Conservation (phyloP, 371 early-diverging fungal species). For the Dinochytrium kinnereticum region DNA sequence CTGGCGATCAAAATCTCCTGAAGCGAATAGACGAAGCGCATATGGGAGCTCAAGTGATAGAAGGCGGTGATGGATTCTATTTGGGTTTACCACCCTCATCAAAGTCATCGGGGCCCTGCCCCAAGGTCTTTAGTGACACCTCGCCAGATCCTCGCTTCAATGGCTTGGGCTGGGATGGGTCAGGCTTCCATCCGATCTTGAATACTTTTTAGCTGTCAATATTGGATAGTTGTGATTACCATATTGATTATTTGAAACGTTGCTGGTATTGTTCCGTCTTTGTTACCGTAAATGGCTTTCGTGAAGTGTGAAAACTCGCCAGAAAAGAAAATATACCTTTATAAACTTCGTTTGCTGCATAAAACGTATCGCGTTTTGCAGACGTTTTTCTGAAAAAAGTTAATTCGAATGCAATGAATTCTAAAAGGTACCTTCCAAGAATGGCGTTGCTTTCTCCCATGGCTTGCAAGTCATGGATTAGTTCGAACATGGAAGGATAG, state of each 20-base stretch:
- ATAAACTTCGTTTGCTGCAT: constrained; percentile 88
- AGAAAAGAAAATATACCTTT: constrained; percentile 62
- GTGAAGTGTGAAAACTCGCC: constrained; percentile 20
- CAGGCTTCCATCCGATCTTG: constrained; percentile 90
- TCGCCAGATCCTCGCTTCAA: constrained; percentile 73
- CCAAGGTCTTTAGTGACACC: constrained; percentile 63
- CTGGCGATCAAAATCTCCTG: neutral
- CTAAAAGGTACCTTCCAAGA: constrained; percentile 60
- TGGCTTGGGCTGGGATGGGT: constrained; percentile 73
- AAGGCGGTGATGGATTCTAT: neutral
- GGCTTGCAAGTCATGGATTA: constrained; percentile 84
- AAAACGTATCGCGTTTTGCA: constrained; percentile 78
- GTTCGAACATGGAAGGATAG: constrained; percentile 90
- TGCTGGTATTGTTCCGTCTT: constrained; percentile 91
- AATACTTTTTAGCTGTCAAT: neutral
- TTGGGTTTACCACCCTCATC: neutral
- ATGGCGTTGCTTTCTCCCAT: constrained; percentile 98
- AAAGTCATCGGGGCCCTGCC: neutral
- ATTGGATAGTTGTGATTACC: constrained; percentile 31
- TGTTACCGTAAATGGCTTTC: constrained; percentile 83
- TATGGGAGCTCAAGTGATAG: neutral
- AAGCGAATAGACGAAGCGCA: neutral
- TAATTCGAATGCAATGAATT: neutral
- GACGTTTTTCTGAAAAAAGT: constrained; percentile 46
- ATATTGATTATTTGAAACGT: constrained; percentile 84